Evolutionary conservation across 192 early-diverging fungal genomes (phyloP), one percentile per base, ranked within the genome.

Genomic region (Diversispora epigaea): DNA sequence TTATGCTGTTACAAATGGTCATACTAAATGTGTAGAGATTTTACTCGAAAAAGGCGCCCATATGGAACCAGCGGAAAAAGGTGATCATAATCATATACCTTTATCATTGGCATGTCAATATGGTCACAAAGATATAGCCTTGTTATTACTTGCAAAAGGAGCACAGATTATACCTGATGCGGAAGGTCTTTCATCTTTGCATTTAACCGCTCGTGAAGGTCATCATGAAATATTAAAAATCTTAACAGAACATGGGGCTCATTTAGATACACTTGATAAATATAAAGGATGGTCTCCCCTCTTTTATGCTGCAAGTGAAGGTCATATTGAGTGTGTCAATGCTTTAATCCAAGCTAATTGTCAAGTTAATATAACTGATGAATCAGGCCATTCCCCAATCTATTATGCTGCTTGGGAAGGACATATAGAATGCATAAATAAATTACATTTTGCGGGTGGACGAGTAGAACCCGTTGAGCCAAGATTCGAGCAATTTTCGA

Each of bases 361-460:
- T 65, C 80, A 89, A 40, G 85, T 91, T 43, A 87, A 91, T 50
- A 77, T 90, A 22, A 84, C 87, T 41, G 98, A 99, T 73, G 96
- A 97, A 68, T 89, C 85, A 52, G 92, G 88, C 19, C 94, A 91
- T 81, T 87, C 91, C 0, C 89, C 96, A 0, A 83, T 91, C 52
- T 96, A 95, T 50, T 97, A 96, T 86, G 95, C 95, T 12, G 93
- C 95, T 4, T 89, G 91, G 69, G 96, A 98, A 76, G 98, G 98
- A 0, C 91, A 98, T 66, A 80, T 92, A 44, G 89, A 91, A 12
- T 93, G 92, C 72, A 92, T 93, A 0, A 80, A 94, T 58, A 78
- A 95, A 25, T 80, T 98, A 64, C 75, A 96, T 3, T 87, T 86
- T 0, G 90, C 92, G 14, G 86, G 87, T 4, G 84, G 85, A 69